These are phyloP conservation scores for Ascochyta viciae-villosae DNA, from an alignment of 2,329 filamentous ascomycete species.

Conservation along the genomic window DNA sequence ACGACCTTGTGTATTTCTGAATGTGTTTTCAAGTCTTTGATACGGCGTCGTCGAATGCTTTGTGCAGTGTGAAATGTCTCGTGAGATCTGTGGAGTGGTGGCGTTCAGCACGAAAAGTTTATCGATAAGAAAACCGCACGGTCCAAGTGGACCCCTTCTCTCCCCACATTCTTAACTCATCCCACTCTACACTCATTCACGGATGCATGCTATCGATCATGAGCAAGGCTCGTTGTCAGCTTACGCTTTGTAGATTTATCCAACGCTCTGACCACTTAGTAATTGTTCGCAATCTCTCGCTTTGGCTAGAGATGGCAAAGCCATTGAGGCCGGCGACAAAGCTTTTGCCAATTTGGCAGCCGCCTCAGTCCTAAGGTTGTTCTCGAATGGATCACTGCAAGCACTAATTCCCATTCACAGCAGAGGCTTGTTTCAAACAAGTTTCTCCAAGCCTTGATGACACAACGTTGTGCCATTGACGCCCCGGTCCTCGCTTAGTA, in stretches of 20 bases:
- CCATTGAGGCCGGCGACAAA: not conserved
- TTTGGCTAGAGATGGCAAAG: too few species aligned
- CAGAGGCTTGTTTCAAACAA: not conserved
- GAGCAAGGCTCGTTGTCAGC: not conserved
- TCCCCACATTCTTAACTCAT: not conserved
- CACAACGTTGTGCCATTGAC: not conserved
- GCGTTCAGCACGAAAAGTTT: slow-evolving; percentile 13
- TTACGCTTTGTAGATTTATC: too few species aligned
- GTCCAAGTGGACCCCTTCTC: not conserved
- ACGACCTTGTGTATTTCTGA: not conserved
- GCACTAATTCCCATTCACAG: not conserved
- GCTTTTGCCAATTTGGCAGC: not conserved
- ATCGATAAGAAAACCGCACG: slow-evolving; percentile 9
- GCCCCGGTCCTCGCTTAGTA: slow-evolving; percentile 6
- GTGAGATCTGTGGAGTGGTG: slow-evolving; percentile 13
- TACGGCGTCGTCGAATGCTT: not conserved
- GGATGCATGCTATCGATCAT: not conserved
- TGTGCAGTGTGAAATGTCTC: not conserved
- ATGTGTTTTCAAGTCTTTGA: not conserved
- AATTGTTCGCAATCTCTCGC: too few species aligned
- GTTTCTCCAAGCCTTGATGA: not conserved
- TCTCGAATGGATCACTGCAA: not conserved
- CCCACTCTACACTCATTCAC: not conserved
- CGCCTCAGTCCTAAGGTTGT: not conserved
- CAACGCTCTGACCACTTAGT: too few species aligned